Base-by-base conservation (phyloP, 257 asterid species). In the Nyctanthes arbortristis region DNA sequence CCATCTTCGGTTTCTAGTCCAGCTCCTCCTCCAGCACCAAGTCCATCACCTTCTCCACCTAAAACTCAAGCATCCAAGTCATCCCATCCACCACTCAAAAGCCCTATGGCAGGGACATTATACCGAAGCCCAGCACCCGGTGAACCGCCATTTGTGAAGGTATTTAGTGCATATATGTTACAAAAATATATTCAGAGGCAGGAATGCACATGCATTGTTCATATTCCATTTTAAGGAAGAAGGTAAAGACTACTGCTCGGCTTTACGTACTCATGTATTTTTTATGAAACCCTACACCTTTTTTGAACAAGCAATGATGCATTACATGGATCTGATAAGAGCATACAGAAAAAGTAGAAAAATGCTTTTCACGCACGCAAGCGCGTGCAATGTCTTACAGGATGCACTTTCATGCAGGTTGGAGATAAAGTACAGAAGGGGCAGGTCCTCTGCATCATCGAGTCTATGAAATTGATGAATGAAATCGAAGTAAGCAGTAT, bases 381-480 rank as follows among this genome's bases (percentile, higher is more conserved):
- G n/a, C n/a, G n/a, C n/a, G n/a, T n/a, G n/a, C n/a, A 14, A 14
- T 43, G 24, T 7, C 54, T 43, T 66, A 39, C 64, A 74, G 66
- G 18, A 34, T 54, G 59, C 54, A 22, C 25, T 30, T 52, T 73
- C 28, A 65, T 49, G 54, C 88, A 92, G 98, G 87, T 89, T 57
- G 98, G 97, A 39, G 96, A 88, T 80, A 86, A 84, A 78, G 96
- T 92, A 34, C 80, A 84, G 84, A 92, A 89, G 87, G 98, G 98
- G 66, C 96, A 92, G 80, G 88, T 92, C 65, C 67, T 92, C 29
- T 92, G 98, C 91, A 89, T 92, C 72, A 82, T 89, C 64, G 96
- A 92, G 77, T 96, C 97, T 60, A 92, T 92, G 97, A 92, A 92
- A 76, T 80, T 92, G 92, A 89, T 92, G 97, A 92, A 92, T 69